A percentile compares a stretch with the other conserved stretches of the same genome.
Evolutionary conservation across 2,329 filamentous ascomycete species (phyloP).

Genomic region (Xylaria multiplex): DNA sequence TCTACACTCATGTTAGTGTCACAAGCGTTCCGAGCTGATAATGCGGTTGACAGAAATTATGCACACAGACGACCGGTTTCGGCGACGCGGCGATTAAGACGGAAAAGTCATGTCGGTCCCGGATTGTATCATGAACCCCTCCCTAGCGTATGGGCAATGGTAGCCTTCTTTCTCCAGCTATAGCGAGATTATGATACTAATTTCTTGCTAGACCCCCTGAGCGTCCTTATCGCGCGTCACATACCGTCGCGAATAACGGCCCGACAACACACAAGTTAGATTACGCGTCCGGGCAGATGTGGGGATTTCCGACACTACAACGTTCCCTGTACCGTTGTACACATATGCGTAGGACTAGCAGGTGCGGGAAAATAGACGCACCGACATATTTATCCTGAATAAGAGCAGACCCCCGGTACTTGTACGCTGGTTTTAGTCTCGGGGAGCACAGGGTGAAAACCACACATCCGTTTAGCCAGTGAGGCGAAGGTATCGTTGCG

Average conservation of each 20-base stretch:
- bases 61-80: neutral
- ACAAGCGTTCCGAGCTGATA: neutral
- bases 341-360: constrained; percentile 3
- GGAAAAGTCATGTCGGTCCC: neutral
- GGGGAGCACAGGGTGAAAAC: constrained; percentile 1
- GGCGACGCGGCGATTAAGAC: neutral
- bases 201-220: neutral
- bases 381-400: constrained; percentile 34
- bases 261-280: constrained; percentile 12
- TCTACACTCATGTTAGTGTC: neutral
- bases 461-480: constrained; percentile 26
- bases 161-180: neutral
- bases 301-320: neutral
- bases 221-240: constrained; percentile 5
- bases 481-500: neutral
- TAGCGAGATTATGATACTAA: neutral
- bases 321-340: neutral
- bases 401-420: neutral
- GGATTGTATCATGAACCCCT: neutral
- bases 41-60: neutral
- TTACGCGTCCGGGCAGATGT: constrained; percentile 7
- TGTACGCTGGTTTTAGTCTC: neutral
- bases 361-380: constrained; percentile 26
- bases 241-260: constrained; percentile 4
- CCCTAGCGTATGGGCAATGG: neutral